Percentiles rank a stretch among this genome's conserved stretches.
Evolutionary conservation across 495 filamentous ascomycete species (phyloP).

Genomic region (Penicillium paxilli): DNA sequence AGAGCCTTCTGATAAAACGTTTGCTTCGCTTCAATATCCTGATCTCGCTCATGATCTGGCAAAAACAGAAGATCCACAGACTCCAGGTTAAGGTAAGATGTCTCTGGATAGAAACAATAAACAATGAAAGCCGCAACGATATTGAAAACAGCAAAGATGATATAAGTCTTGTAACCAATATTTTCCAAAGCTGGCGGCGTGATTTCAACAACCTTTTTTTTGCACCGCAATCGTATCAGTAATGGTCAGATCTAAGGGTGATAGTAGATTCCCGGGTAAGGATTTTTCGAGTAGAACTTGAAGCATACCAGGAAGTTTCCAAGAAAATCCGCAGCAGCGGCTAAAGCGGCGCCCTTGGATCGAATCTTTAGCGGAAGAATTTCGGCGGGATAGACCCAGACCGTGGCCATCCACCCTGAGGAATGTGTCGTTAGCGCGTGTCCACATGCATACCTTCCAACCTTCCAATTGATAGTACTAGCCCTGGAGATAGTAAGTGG

Average conservation of each 20-base stretch:
- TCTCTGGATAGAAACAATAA: conserved; percentile 43
- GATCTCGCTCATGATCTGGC: conserved; percentile 4
- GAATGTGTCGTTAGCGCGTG: neutral
- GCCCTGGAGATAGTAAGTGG: neutral
- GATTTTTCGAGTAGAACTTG: neutral
- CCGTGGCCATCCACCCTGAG: conserved; percentile 27
- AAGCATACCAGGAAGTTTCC: conserved; percentile 20
- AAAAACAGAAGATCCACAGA: conserved; percentile 18
- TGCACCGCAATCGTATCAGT: too few species aligned
- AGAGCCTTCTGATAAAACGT: conserved; percentile 13
- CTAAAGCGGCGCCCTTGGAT: conserved; percentile 30
- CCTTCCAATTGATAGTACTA: too few species aligned
- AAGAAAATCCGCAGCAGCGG: conserved; percentile 23
- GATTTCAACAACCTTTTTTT: conserved; percentile 15
- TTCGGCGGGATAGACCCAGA: conserved; percentile 36
- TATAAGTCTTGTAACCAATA: conserved; percentile 25
- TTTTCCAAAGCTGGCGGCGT: conserved; percentile 27
- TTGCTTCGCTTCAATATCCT: conserved; percentile 11
- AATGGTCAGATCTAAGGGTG: too few species aligned
- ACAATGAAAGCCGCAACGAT: conserved; percentile 34
- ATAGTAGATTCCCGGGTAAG: neutral
- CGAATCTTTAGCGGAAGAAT: conserved; percentile 30
- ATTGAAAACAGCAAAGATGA: conserved; percentile 42
- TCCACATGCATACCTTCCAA: neutral
- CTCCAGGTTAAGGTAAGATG: conserved; percentile 18